Conservation (phyloP, 2,329 filamentous ascomycete genomes). For the Emergomyces pasteurianus region DNA sequence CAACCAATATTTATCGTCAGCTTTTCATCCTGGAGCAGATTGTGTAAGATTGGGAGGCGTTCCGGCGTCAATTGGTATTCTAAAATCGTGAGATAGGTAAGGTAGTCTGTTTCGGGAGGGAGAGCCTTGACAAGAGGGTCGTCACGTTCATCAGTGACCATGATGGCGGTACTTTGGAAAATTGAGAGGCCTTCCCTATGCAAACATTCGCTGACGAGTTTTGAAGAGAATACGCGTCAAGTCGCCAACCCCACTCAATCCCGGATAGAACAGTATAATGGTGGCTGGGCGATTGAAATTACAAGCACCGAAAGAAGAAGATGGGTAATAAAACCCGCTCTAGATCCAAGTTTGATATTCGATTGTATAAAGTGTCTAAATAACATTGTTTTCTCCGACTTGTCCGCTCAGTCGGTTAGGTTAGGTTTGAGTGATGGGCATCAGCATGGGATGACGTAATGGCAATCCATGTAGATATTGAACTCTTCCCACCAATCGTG, state of each 20-base stretch:
- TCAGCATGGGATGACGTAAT: not conserved
- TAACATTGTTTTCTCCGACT: not conserved
- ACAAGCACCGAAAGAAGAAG: not conserved
- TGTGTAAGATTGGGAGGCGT: slow-evolving; percentile 46
- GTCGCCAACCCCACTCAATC: not conserved
- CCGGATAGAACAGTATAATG: not conserved
- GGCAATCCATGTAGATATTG: not conserved
- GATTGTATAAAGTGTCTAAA: not conserved
- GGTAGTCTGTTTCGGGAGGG: slow-evolving; percentile 50
- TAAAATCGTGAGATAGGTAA: slow-evolving; percentile 54
- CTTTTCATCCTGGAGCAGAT: slow-evolving; percentile 48
- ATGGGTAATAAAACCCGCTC: not conserved
- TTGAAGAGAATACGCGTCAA: not conserved
- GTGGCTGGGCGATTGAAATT: not conserved
- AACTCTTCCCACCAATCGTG: not conserved
- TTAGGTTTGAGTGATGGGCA: not conserved
- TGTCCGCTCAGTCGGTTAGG: not conserved
- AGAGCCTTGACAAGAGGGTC: slow-evolving; percentile 46
- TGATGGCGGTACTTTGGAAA: not conserved
- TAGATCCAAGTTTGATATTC: not conserved
- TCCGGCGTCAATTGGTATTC: slow-evolving; percentile 51
- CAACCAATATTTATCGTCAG: slow-evolving; percentile 54
- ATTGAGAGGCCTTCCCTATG: not conserved
- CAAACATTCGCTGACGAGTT: not conserved
- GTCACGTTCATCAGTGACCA: slow-evolving; percentile 1